Percentiles rank a stretch among this genome's conserved stretches.
These are phyloP conservation scores for Domatiomyces catenatus DNA, from an alignment of 2,329 filamentous ascomycete genomes.

Conservation along the genomic window DNA sequence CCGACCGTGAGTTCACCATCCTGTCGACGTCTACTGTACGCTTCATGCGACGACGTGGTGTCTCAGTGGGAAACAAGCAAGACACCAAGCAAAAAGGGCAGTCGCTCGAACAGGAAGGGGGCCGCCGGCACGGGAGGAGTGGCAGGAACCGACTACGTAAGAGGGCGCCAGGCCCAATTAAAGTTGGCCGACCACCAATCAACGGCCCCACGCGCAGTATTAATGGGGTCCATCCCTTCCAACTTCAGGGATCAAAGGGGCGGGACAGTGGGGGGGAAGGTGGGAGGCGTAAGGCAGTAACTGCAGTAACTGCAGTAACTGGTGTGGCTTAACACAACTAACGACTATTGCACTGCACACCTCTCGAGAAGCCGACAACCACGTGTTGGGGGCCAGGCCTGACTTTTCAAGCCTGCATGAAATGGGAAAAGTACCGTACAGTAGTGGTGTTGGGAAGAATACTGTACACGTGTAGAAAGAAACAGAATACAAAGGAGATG, in stretches of 20 bases:
- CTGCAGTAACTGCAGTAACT: not conserved
- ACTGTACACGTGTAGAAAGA: not conserved
- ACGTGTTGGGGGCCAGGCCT: no score
- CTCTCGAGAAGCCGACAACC: no score
- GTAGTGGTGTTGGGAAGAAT: not conserved
- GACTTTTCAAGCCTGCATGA: no score
- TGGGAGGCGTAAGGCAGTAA: not conserved
- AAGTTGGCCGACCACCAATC: not conserved
- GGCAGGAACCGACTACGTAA: not conserved
- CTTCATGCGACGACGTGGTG: not conserved
- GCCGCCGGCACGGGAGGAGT: no score
- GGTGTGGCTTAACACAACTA: not conserved
- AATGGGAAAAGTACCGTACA: no score
- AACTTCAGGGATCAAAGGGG: not conserved
- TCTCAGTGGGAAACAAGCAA: not conserved
- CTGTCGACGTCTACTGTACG: not conserved
- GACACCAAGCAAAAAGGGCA: not conserved
- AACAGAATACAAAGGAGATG: not conserved
- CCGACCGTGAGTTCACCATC: not conserved
- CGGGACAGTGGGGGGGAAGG: not conserved
- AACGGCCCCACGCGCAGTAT: not conserved
- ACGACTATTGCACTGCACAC: no score
- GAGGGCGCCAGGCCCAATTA: not conserved
- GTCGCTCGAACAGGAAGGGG: not conserved
- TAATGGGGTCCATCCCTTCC: not conserved